These are phyloP conservation scores for Ustilaginoidea virens DNA, from an alignment of 2,329 filamentous ascomycete species.

Conservation along the genomic window DNA sequence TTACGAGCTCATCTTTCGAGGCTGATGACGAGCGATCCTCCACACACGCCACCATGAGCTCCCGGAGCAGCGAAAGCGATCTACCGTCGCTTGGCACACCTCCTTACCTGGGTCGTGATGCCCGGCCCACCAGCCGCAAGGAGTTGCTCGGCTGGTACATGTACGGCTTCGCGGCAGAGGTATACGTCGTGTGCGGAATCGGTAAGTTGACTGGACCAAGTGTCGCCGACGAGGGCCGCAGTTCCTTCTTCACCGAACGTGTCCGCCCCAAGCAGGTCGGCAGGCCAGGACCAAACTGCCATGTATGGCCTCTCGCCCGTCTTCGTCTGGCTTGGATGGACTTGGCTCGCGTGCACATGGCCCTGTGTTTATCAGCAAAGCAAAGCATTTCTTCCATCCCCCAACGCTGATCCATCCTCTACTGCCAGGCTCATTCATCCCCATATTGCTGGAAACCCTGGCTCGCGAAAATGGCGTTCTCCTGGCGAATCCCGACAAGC, in stretches of 20 bases:
- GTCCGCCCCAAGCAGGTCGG: too few relatives aligned
- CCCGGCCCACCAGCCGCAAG: conserved; percentile 68
- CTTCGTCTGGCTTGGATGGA: too few relatives aligned
- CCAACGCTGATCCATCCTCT: conserved; percentile 2
- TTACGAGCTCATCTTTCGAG: conserved; percentile 45
- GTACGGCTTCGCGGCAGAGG: conserved; percentile 92
- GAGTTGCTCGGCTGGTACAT: conserved; percentile 92
- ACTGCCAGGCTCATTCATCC: conserved; percentile 70
- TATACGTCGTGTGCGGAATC: conserved; percentile 71
- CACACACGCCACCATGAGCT: conserved; percentile 17
- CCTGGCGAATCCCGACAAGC: conserved; percentile 56
- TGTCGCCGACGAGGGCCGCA: neutral
- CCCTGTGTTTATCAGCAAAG: too few relatives aligned
- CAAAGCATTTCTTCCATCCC: too few relatives aligned
- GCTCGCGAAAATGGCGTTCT: conserved; percentile 85
- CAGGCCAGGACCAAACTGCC: too few relatives aligned
- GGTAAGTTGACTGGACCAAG: conserved; percentile 35
- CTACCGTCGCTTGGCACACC: conserved; percentile 20
- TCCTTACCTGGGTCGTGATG: conserved; percentile 71
- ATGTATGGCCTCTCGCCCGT: too few relatives aligned
- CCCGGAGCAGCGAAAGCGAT: conserved; percentile 20
- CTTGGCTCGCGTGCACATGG: too few relatives aligned
- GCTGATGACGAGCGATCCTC: conserved; percentile 53
- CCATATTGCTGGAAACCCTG: conserved; percentile 85
- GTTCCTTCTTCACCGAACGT: too few relatives aligned